phyloP scores from a whole-genome alignment of 371 early-diverging fungal genomes.

The Phascolomyces articulosus region DNA sequence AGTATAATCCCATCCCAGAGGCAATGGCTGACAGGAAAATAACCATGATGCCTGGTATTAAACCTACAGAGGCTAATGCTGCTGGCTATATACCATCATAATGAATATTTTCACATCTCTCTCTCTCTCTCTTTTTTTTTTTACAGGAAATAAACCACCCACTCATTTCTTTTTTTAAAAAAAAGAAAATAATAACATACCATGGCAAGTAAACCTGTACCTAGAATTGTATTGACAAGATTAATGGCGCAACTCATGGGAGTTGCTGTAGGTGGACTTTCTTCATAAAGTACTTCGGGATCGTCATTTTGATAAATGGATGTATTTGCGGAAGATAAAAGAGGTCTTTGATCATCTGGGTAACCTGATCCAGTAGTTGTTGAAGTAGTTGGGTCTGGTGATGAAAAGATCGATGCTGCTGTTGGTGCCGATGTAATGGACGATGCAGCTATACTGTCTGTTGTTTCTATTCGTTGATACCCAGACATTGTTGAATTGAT shows the following conservation, averaged over 20 bases:
- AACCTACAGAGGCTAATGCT: slow-evolving; percentile 86
- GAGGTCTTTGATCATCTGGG: slow-evolving; percentile 26
- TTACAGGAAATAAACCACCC: too few species aligned
- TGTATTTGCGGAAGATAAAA: slow-evolving; percentile 23
- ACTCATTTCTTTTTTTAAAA: neutral
- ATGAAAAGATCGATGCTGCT: slow-evolving; percentile 20
- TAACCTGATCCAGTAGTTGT: slow-evolving; percentile 2
- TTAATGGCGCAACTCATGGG: slow-evolving; percentile 64
- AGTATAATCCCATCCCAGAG: slow-evolving; percentile 84
- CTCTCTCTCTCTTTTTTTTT: neutral
- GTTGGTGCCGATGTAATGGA: slow-evolving; percentile 32
- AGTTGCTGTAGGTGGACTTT: slow-evolving; percentile 29
- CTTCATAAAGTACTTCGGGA: slow-evolving; percentile 6
- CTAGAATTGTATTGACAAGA: slow-evolving; percentile 93
- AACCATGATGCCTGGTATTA: slow-evolving; percentile 81
- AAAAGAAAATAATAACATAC: slow-evolving; percentile 32
- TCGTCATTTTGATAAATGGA: slow-evolving; percentile 11
- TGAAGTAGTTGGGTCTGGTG: neutral
- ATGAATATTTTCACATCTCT: neutral
- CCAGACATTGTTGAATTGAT: slow-evolving; percentile 18
- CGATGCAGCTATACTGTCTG: slow-evolving; percentile 26
- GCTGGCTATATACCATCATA: slow-evolving; percentile 55
- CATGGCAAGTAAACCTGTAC: slow-evolving; percentile 98
- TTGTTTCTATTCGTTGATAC: slow-evolving; percentile 32
- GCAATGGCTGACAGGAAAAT: slow-evolving; percentile 77